A percentile compares a stretch with the other conserved stretches of the same genome.
Conservation (phyloP, 23 red algal species). For the Gracilaria domingensis region DNA sequence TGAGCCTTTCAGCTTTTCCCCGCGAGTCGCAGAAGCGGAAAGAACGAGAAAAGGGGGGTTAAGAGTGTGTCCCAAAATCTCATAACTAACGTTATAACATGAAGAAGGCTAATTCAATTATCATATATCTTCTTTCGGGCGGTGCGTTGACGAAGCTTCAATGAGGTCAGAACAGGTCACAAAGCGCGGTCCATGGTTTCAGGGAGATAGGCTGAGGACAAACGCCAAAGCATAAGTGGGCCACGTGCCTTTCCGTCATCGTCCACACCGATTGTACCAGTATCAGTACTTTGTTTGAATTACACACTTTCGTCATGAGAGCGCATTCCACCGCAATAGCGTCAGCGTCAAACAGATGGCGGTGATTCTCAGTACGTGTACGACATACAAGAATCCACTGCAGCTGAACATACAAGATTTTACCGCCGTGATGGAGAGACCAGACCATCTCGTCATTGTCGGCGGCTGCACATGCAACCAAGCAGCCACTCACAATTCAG, state of each 20-base stretch:
- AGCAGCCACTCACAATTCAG: conserved; percentile 5
- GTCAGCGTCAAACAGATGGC: background rate
- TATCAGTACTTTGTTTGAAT: background rate
- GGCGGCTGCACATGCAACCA: background rate
- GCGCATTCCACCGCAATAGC: background rate
- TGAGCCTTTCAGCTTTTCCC: too few species aligned
- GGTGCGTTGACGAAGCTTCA: too few species aligned
- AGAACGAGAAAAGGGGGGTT: too few species aligned
- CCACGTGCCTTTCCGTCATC: conserved; percentile 17
- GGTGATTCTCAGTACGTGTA: conserved; percentile 1
- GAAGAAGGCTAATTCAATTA: too few species aligned
- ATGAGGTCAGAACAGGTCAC: too few species aligned
- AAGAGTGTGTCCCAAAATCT: too few species aligned
- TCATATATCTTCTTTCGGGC: too few species aligned
- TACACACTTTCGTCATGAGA: conserved; percentile 23
- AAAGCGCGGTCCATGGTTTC: background rate
- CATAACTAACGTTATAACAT: too few species aligned
- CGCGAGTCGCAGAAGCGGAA: too few species aligned
- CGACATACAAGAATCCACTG: background rate
- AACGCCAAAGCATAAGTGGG: background rate
- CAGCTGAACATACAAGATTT: background rate
- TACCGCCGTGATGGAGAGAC: background rate
- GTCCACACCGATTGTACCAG: background rate
- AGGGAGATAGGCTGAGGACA: background rate
- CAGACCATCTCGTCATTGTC: background rate